Percentiles rank a stretch among this genome's conserved stretches.
phyloP scores from a whole-genome alignment of 495 filamentous ascomycete genomes.

The Trichoderma gamsii region DNA sequence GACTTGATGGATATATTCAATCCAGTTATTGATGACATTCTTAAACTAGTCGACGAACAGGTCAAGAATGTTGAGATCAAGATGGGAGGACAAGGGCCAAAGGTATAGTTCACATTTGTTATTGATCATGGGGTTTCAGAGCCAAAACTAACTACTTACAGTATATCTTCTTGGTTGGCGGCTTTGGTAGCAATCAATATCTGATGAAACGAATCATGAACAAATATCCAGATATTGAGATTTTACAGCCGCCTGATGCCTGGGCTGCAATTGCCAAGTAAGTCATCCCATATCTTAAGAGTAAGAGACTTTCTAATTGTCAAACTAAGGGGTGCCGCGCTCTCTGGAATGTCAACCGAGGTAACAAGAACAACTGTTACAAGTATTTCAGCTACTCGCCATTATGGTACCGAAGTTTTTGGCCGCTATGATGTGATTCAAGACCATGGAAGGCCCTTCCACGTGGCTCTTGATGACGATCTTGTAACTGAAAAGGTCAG shows the following conservation, averaged over 20 bases:
- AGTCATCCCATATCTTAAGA: slow-evolving; percentile 22
- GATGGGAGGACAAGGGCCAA: slow-evolving; percentile 22
- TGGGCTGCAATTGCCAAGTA: slow-evolving; percentile 32
- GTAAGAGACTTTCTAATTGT: slow-evolving; percentile 18
- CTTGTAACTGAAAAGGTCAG: neutral
- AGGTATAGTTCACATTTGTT: neutral
- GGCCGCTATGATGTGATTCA: slow-evolving; percentile 15
- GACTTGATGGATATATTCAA: slow-evolving; percentile 31
- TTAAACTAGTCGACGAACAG: slow-evolving; percentile 28
- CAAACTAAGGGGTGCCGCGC: slow-evolving; percentile 27
- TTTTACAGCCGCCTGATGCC: slow-evolving; percentile 23
- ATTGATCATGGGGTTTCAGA: neutral
- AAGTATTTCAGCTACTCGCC: slow-evolving; percentile 29
- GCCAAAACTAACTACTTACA: slow-evolving; percentile 24
- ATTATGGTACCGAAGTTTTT: slow-evolving; percentile 37
- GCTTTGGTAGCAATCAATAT: slow-evolving; percentile 37
- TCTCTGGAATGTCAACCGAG: slow-evolving; percentile 19
- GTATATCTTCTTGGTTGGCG: slow-evolving; percentile 37
- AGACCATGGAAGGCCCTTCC: slow-evolving; percentile 21
- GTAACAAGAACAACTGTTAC: slow-evolving; percentile 28
- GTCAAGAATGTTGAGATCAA: slow-evolving; percentile 22
- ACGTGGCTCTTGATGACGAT: slow-evolving; percentile 12
- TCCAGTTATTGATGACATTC: slow-evolving; percentile 28
- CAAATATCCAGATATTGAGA: slow-evolving; percentile 18
- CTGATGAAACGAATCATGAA: slow-evolving; percentile 26